phyloP scores from a whole-genome alignment of 169 alveolate genomes.

The Condylostoma magnum region DNA sequence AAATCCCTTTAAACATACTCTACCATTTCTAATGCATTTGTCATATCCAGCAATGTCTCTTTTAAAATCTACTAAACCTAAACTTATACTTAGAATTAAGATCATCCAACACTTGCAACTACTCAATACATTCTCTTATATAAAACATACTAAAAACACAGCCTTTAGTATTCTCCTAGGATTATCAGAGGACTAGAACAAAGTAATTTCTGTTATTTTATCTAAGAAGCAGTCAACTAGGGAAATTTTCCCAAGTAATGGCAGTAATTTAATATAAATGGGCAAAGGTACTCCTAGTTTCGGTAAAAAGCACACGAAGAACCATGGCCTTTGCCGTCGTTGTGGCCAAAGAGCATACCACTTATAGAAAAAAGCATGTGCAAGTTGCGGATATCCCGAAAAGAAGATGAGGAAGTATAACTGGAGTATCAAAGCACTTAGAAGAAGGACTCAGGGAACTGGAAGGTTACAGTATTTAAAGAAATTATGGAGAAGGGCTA shows the following conservation, averaged over 20 bases:
- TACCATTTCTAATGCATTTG: conserved; percentile 63
- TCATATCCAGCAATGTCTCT: conserved; percentile 73
- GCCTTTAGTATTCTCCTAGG: conserved; percentile 69
- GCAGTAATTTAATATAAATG: no score
- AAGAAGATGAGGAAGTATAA: conserved; percentile 94
- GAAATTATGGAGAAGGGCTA: conserved; percentile 93
- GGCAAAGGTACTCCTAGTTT: conserved; percentile 97
- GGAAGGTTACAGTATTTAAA: conserved; percentile 96
- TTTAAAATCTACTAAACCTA: conserved; percentile 67
- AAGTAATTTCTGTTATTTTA: no score
- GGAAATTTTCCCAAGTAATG: no score
- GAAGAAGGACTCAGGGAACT: conserved; percentile 96
- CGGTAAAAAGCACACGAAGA: conserved; percentile 95
- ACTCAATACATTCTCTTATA: conserved; percentile 48
- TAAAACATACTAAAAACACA: conserved; percentile 46
- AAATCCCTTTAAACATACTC: conserved; percentile 36
- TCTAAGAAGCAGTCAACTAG: no score
- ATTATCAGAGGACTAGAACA: conserved; percentile 42
- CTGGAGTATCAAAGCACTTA: conserved; percentile 95
- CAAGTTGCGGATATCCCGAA: conserved; percentile 95
- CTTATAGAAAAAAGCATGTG: conserved; percentile 94
- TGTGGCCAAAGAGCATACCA: conserved; percentile 95
- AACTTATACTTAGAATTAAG: conserved; percentile 69
- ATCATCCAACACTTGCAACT: conserved; percentile 55
- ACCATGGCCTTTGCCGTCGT: conserved; percentile 96